A percentile compares a stretch with the other conserved stretches of the same genome.
Evolutionary conservation across 73 alveolate species (phyloP).

Genomic region (Uronychia setigera): DNA sequence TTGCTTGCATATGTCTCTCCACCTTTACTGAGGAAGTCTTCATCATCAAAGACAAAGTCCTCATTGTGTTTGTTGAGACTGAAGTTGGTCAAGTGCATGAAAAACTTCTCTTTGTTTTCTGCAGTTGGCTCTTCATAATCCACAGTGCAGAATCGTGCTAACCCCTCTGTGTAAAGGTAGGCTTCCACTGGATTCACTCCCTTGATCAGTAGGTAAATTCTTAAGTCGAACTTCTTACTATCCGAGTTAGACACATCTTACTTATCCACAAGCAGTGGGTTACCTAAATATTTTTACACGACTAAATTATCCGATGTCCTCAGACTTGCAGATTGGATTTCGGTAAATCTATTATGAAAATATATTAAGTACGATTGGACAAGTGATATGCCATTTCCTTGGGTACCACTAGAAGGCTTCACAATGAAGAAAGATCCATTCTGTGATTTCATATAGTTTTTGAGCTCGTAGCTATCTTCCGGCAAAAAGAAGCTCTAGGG

Average conservation of each 20-base stretch:
- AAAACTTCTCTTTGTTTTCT: conserved; percentile 66
- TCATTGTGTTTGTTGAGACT: conserved; percentile 79
- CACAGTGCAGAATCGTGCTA: conserved; percentile 91
- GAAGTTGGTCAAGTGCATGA: conserved; percentile 89
- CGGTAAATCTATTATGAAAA: no score
- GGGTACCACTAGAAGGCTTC: conserved; percentile 76
- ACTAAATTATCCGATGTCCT: conserved; percentile 3
- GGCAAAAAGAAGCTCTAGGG: conserved; percentile 68
- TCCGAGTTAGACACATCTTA: neutral
- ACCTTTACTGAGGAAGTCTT: neutral
- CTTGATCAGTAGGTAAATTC: conserved; percentile 90
- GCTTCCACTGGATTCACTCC: conserved; percentile 84
- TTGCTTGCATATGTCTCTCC: neutral
- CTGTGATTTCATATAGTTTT: conserved; percentile 11
- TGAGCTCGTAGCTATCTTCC: conserved; percentile 52
- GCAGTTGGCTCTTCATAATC: conserved; percentile 80
- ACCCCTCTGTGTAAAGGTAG: conserved; percentile 93
- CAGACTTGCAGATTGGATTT: conserved; percentile 16
- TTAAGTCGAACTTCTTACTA: conserved; percentile 91
- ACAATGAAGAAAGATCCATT: conserved; percentile 48
- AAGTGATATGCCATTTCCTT: conserved; percentile 76
- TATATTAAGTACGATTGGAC: conserved; percentile 34
- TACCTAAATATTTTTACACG: conserved; percentile 16
- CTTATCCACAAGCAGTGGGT: conserved; percentile 52
- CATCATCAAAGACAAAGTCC: conserved; percentile 42